Evolutionary conservation across 2,329 filamentous ascomycete genomes (phyloP).

Genomic region (Trichoderma asperellum): DNA sequence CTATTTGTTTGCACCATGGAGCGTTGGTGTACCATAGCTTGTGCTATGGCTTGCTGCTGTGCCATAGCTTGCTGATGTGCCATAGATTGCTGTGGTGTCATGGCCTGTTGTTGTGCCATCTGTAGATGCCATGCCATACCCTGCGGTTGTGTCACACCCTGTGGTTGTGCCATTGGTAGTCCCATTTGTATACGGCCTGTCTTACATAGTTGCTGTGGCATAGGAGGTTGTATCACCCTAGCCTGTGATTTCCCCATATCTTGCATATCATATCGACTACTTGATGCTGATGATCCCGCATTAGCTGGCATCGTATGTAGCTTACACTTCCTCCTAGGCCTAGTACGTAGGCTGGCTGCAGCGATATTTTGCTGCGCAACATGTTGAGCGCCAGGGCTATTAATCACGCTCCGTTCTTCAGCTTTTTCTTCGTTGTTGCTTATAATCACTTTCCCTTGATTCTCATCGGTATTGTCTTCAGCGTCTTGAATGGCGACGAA

Average conservation of each 20-base stretch:
- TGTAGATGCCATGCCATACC: too few species aligned
- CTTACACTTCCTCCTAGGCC: neutral
- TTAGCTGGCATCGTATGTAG: too few species aligned
- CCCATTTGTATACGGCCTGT: too few species aligned
- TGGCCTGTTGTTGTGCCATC: neutral
- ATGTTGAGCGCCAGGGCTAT: neutral
- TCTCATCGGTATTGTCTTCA: neutral
- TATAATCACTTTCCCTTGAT: neutral
- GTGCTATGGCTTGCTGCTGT: neutral
- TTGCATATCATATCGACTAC: too few species aligned
- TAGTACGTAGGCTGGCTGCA: neutral
- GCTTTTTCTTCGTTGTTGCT: neutral
- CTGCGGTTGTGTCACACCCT: too few species aligned
- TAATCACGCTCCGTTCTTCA: neutral
- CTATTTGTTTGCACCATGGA: too few species aligned
- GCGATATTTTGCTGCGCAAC: neutral
- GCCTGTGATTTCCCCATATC: too few species aligned
- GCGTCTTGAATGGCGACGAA: conserved; percentile 68
- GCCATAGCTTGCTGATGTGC: neutral
- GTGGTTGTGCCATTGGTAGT: too few species aligned
- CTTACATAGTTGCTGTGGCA: too few species aligned
- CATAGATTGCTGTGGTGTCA: neutral
- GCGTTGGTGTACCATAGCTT: neutral
- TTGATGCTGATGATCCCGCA: too few species aligned
- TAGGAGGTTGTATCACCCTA: too few species aligned